Percentiles rank a stretch among this genome's conserved stretches.
Conservation (phyloP, 176 grass and related monocot genomes). For the Zizania latifolia region DNA sequence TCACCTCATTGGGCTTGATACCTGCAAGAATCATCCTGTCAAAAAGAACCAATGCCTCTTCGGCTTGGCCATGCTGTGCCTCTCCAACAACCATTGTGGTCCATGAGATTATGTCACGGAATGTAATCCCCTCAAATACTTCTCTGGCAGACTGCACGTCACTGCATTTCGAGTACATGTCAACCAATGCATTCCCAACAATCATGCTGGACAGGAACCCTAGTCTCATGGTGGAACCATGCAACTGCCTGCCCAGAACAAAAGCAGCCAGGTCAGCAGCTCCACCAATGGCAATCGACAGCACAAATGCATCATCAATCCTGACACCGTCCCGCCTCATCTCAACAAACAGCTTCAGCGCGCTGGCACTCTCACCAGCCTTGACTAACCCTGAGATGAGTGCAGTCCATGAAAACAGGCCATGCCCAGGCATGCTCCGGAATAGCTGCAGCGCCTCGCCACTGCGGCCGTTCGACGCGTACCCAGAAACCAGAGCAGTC, state of each 20-base stretch:
- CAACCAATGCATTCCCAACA: conserved; percentile 63
- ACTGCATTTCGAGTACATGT: conserved; percentile 97
- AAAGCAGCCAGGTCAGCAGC: conserved; percentile 49
- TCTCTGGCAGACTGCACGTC: conserved; percentile 73
- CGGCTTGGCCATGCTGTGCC: conserved; percentile 62
- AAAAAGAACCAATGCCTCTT: conserved; percentile 50
- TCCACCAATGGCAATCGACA: conserved; percentile 42
- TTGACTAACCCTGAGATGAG: conserved; percentile 66
- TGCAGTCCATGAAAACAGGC: conserved; percentile 78
- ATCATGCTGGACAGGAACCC: conserved; percentile 57
- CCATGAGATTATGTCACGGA: conserved; percentile 63
- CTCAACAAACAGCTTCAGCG: conserved; percentile 48
- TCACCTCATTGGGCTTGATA: conserved; percentile 75
- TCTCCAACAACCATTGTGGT: conserved; percentile 88
- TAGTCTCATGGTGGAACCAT: conserved; percentile 41
- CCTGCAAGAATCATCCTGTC: conserved; percentile 57
- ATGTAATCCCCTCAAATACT: conserved; percentile 51
- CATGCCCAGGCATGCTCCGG: conserved; percentile 44
- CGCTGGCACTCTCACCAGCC: conserved; percentile 39
- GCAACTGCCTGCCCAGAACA: conserved; percentile 57
- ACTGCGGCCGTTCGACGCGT: conserved; percentile 35
- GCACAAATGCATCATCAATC: conserved; percentile 61
- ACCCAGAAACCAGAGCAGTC: conserved; percentile 77
- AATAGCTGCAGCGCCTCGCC: conserved; percentile 54
- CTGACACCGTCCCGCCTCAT: conserved; percentile 58